These are phyloP conservation scores for Paecilomyces niveus DNA, from an alignment of 2,329 filamentous ascomycete species.

Conservation along the genomic window DNA sequence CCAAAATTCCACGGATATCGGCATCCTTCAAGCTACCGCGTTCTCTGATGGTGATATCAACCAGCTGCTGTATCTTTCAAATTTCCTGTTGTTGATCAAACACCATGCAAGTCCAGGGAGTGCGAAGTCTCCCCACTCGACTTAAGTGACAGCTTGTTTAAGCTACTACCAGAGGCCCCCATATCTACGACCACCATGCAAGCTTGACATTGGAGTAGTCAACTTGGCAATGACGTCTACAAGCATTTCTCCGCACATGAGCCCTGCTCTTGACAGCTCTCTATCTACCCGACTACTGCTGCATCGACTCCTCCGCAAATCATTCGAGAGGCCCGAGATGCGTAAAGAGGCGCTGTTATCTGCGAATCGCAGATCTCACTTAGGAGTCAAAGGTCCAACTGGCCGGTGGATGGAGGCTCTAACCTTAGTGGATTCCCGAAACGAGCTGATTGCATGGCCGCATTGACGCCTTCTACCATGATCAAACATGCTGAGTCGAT, in stretches of 20 bases:
- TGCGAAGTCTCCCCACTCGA: neutral
- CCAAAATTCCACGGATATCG: neutral
- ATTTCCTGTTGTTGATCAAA: neutral
- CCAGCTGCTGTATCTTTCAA: neutral
- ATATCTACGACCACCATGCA: neutral
- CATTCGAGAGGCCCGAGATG: neutral
- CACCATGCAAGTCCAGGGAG: neutral
- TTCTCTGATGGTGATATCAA: neutral
- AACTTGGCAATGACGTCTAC: neutral
- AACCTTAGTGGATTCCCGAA: neutral
- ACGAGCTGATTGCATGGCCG: neutral
- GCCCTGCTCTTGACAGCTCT: too few species aligned
- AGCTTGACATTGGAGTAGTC: neutral
- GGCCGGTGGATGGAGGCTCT: neutral
- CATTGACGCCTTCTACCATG: neutral
- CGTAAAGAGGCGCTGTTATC: neutral
- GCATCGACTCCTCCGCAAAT: neutral
- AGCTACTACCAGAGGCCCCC: neutral
- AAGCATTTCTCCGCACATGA: neutral
- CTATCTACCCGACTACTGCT: neutral
- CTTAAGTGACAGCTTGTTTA: neutral
- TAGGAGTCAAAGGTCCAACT: neutral
- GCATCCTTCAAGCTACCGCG: neutral
- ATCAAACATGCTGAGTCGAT: neutral
- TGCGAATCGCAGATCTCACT: neutral